Percentiles rank a stretch among this genome's conserved stretches.
phyloP scores from a whole-genome alignment of 2,329 filamentous ascomycete genomes.

The Helotiales sp. region DNA sequence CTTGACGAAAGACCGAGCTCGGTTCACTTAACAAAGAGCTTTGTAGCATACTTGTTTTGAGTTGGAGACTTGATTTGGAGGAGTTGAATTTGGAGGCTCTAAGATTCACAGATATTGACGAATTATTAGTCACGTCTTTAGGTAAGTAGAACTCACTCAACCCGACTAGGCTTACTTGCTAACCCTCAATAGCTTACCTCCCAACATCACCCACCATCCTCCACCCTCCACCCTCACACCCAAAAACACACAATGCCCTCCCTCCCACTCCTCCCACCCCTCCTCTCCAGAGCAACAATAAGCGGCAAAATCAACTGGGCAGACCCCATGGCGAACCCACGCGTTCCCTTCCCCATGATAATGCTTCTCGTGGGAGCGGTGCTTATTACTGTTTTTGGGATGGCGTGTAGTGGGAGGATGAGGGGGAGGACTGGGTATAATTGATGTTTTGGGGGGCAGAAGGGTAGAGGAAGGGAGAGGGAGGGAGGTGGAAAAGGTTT shows the following conservation, averaged over 20 bases:
- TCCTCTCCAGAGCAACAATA: not conserved
- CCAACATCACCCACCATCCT: too few species aligned
- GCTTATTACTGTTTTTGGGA: not conserved
- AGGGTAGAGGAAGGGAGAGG: not conserved
- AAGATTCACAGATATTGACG: too few species aligned
- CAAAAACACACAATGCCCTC: not conserved
- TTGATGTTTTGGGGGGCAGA: not conserved
- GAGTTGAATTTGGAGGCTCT: too few species aligned
- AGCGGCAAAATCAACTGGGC: not conserved
- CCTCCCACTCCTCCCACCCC: conserved; percentile 3
- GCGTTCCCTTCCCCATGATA: conserved; percentile 5
- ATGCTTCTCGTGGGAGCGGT: conserved; percentile 6
- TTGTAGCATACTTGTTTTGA: too few species aligned
- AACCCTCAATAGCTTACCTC: too few species aligned
- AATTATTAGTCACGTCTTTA: too few species aligned
- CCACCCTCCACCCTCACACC: not conserved
- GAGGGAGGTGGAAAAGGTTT: not conserved
- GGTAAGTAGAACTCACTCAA: too few species aligned
- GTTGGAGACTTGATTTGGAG: too few species aligned
- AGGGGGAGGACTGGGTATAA: too few species aligned
- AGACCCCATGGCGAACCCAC: conserved; percentile 8
- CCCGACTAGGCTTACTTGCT: too few species aligned
- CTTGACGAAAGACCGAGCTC: too few species aligned
- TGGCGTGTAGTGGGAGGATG: not conserved
- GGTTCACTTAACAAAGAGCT: too few species aligned